Conservation (phyloP, 225 moss, liverwort and hornwort genomes). For the Ulota crispa region DNA sequence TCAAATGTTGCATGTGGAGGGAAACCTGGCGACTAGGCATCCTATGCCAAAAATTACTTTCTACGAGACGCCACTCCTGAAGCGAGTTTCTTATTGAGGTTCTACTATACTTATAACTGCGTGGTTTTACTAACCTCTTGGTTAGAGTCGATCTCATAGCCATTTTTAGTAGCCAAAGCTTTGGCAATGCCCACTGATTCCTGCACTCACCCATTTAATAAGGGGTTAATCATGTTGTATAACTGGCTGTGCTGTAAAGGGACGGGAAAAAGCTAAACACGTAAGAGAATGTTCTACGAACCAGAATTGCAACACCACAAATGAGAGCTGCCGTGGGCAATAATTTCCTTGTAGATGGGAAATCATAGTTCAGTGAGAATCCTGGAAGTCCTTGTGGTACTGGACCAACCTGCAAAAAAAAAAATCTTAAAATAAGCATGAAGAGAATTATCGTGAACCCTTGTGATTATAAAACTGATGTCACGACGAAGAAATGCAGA, state of each 20-base stretch:
- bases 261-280: conserved; percentile 1
- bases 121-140: conserved; percentile 61
- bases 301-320: conserved; percentile 89
- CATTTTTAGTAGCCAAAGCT: conserved; percentile 91
- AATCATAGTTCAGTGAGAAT: conserved; percentile 57
- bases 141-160: conserved; percentile 88
- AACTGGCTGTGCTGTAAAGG: background rate
- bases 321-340: conserved; percentile 79
- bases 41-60: background rate
- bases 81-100: background rate
- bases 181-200: conserved; percentile 94
- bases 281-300: conserved; percentile 30
- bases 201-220: conserved; percentile 32
- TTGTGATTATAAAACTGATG: background rate
- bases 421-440: background rate
- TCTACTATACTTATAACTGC: background rate
- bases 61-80: background rate
- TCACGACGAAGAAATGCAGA: background rate
- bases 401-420: conserved; percentile 57
- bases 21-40: background rate
- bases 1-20: background rate
- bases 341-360: conserved; percentile 46
- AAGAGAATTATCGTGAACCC: background rate
- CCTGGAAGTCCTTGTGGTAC: conserved; percentile 88
- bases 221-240: background rate